A percentile compares a stretch with the other conserved stretches of the same genome.
Conservation (phyloP, 108 stramenopile species). For the Mediolabrus comicus region DNA sequence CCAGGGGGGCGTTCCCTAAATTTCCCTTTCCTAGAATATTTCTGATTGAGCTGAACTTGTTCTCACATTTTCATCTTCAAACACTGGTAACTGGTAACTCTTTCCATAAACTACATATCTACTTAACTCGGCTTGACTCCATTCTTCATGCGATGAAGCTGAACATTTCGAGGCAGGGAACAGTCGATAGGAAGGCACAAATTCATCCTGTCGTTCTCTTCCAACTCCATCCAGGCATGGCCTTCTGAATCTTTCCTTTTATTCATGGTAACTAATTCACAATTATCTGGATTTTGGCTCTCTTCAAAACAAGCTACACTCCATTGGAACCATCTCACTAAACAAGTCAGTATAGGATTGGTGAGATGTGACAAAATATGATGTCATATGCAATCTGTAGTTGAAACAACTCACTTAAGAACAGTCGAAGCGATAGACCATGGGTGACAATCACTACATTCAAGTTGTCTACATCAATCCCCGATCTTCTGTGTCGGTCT, state of each 20-base stretch:
- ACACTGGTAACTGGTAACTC: no score
- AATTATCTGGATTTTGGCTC: constrained; percentile 78
- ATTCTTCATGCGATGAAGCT: constrained; percentile 7
- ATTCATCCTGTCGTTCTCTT: constrained; percentile 14
- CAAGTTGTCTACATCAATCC: constrained; percentile 25
- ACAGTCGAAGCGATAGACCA: constrained; percentile 76
- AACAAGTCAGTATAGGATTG: no score
- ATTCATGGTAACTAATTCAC: constrained; percentile 75
- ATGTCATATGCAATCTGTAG: no score
- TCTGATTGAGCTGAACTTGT: no score
- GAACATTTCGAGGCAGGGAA: constrained; percentile 37
- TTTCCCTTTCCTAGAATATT: no score
- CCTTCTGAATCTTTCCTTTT: constrained; percentile 31
- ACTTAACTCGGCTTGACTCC: background rate
- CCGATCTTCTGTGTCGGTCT: background rate
- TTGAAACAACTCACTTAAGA: constrained; percentile 87
- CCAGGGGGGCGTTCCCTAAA: no score
- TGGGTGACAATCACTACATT: constrained; percentile 87
- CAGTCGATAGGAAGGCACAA: constrained; percentile 31
- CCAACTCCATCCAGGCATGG: constrained; percentile 38
- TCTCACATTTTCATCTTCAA: no score
- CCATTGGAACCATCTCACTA: constrained; percentile 90
- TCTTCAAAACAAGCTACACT: constrained; percentile 83
- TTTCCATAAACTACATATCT: no score
- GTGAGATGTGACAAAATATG: no score